A percentile compares a stretch with the other conserved stretches of the same genome.
Evolutionary conservation across 2,329 filamentous ascomycete genomes (phyloP).

Genomic region (Aureobasidium sp.): DNA sequence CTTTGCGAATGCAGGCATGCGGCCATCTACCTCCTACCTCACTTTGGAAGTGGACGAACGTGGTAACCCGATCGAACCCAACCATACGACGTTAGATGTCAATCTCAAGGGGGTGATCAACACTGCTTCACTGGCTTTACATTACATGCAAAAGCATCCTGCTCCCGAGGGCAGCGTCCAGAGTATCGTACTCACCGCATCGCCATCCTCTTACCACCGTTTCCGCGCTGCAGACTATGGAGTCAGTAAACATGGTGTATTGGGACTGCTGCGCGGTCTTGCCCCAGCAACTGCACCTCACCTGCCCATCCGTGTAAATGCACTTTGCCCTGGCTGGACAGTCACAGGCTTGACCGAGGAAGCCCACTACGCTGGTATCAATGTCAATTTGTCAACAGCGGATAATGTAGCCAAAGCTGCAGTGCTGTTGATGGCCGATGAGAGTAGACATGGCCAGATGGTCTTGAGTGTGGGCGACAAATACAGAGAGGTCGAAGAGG

Average conservation of each 20-base stretch:
- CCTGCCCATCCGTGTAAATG: constrained; percentile 48
- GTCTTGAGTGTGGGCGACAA: constrained; percentile 44
- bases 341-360: constrained; percentile 40
- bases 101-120: constrained; percentile 36
- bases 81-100: constrained; percentile 32
- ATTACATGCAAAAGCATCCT: constrained; percentile 39
- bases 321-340: constrained; percentile 49
- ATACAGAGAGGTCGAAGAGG: constrained; percentile 46
- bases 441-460: constrained; percentile 41
- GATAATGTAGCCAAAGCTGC: constrained; percentile 42
- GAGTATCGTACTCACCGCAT: constrained; percentile 49
- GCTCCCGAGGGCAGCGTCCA: constrained; percentile 15
- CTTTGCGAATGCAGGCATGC: constrained; percentile 38
- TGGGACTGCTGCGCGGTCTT: constrained; percentile 46
- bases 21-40: constrained; percentile 33
- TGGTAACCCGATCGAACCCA: constrained; percentile 25
- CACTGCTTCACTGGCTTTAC: constrained; percentile 33
- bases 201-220: constrained; percentile 42
- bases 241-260: constrained; percentile 47
- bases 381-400: constrained; percentile 38
- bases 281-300: constrained; percentile 30
- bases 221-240: constrained; percentile 47
- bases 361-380: constrained; percentile 31
- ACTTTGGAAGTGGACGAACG: constrained; percentile 28
- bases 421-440: constrained; percentile 43